Conservation (phyloP, 2,329 filamentous ascomycete genomes). For the Diaporthe humulicola region DNA sequence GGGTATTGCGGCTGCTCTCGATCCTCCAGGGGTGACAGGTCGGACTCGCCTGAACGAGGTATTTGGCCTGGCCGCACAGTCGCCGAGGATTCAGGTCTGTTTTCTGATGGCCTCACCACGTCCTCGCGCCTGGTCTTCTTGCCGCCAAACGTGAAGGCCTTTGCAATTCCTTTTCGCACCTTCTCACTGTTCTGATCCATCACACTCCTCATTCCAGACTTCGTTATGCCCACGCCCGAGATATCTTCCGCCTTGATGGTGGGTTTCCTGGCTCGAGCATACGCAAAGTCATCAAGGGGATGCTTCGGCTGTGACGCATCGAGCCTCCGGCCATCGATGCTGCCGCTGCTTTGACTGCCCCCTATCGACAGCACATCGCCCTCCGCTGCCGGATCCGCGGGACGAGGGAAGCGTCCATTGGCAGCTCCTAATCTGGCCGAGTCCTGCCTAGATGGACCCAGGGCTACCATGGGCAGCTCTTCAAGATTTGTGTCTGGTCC, state of each 20-base stretch:
- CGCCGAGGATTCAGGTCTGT: conserved; percentile 53
- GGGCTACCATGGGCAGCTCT: conserved; percentile 49
- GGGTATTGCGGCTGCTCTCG: conserved; percentile 23
- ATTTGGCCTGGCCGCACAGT: conserved; percentile 49
- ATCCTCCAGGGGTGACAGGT: conserved; percentile 4
- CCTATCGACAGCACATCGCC: conserved; percentile 44
- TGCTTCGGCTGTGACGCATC: conserved; percentile 43
- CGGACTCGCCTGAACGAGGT: conserved; percentile 3
- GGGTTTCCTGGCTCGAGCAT: conserved; percentile 57
- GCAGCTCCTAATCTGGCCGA: conserved; percentile 56
- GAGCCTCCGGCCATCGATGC: conserved; percentile 52
- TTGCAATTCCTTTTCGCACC: conserved; percentile 65
- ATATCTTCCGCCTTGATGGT: conserved; percentile 63
- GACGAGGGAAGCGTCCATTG: conserved; percentile 60
- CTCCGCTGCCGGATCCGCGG: conserved; percentile 56
- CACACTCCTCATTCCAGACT: conserved; percentile 59
- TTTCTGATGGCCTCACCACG: conserved; percentile 44
- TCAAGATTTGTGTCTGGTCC: conserved; percentile 43
- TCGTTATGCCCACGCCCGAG: conserved; percentile 67
- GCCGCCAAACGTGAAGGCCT: conserved; percentile 66
- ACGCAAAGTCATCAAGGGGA: conserved; percentile 58
- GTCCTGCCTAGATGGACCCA: conserved; percentile 49
- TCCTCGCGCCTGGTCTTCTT: conserved; percentile 52
- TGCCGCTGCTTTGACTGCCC: conserved; percentile 56
- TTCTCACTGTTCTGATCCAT: conserved; percentile 70